phyloP scores from a whole-genome alignment of 768 basidiomycete species.

The Tubosaeta brunneosetosa region DNA sequence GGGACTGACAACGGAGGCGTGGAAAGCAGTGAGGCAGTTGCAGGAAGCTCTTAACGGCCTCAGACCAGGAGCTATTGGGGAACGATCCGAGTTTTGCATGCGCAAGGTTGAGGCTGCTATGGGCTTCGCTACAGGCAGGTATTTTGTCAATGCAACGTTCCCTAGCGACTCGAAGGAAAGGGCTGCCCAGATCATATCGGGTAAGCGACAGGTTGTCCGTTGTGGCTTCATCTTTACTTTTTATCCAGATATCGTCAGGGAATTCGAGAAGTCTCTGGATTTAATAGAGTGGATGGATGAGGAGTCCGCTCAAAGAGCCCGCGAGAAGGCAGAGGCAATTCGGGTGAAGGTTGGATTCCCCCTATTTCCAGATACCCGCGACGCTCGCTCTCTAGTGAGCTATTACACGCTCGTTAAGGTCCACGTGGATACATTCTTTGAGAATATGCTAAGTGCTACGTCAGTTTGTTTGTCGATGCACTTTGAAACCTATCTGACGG shows the following conservation, averaged over 20 bases:
- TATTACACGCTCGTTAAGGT: slow-evolving; percentile 76
- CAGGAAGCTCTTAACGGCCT: slow-evolving; percentile 75
- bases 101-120: slow-evolving; percentile 63
- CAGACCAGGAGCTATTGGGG: slow-evolving; percentile 79
- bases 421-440: slow-evolving; percentile 70
- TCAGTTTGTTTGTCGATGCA: slow-evolving; percentile 17
- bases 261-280: slow-evolving; percentile 76
- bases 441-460: slow-evolving; percentile 70
- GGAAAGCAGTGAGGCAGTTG: slow-evolving; percentile 68
- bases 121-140: slow-evolving; percentile 87
- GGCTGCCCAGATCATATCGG: slow-evolving; percentile 77
- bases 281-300: slow-evolving; percentile 90
- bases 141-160: slow-evolving; percentile 85
- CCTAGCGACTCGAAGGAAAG: slow-evolving; percentile 72
- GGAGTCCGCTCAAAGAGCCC: slow-evolving; percentile 73
- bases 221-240: slow-evolving; percentile 1
- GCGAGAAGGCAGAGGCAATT: slow-evolving; percentile 59
- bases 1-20: slow-evolving; percentile 69
- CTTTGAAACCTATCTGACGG: slow-evolving; percentile 6
- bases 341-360: slow-evolving; percentile 94
- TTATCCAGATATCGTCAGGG: slow-evolving; percentile 63
- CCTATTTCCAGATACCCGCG: slow-evolving; percentile 72
- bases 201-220: slow-evolving; percentile 34
- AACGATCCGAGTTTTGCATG: slow-evolving; percentile 82
- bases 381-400: slow-evolving; percentile 58